Conservation (phyloP, 1,284 basidiomycete genomes). For the Peniophora sp. region DNA sequence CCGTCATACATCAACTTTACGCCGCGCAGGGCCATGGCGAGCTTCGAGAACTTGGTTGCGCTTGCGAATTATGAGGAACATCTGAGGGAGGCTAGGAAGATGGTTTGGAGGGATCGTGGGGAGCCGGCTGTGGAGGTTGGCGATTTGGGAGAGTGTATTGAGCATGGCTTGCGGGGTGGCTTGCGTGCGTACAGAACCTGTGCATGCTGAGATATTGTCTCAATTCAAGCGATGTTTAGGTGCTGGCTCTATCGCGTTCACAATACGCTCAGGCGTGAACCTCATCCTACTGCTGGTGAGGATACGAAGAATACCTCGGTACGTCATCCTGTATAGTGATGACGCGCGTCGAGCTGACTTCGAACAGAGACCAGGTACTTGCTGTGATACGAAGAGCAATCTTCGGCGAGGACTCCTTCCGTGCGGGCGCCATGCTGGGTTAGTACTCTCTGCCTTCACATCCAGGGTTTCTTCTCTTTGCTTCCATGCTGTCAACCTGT, state of each 20-base stretch:
- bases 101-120: slow-evolving; percentile 80
- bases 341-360: neutral
- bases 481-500: neutral
- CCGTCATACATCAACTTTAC: slow-evolving; percentile 33
- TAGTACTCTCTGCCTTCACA: slow-evolving; percentile 14
- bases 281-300: slow-evolving; percentile 68
- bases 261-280: slow-evolving; percentile 76
- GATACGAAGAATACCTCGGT: slow-evolving; percentile 59
- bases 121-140: slow-evolving; percentile 67
- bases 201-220: neutral
- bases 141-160: slow-evolving; percentile 62
- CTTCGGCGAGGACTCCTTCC: slow-evolving; percentile 71
- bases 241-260: slow-evolving; percentile 71
- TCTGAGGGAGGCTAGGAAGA: slow-evolving; percentile 59
- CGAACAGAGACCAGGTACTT: slow-evolving; percentile 39
- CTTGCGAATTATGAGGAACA: slow-evolving; percentile 73
- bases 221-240: slow-evolving; percentile 35
- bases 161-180: slow-evolving; percentile 70
- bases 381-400: slow-evolving; percentile 67
- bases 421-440: slow-evolving; percentile 86
- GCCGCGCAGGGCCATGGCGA: slow-evolving; percentile 53
- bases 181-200: slow-evolving; percentile 49
- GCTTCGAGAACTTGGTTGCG: slow-evolving; percentile 74
- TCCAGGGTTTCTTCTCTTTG: neutral
- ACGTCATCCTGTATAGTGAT: slow-evolving; percentile 12